Percentiles rank a stretch among this genome's conserved stretches.
These are phyloP conservation scores for Rhizophagus sp. DNA, from an alignment of 192 early-diverging fungal genomes.

Conservation along the genomic window DNA sequence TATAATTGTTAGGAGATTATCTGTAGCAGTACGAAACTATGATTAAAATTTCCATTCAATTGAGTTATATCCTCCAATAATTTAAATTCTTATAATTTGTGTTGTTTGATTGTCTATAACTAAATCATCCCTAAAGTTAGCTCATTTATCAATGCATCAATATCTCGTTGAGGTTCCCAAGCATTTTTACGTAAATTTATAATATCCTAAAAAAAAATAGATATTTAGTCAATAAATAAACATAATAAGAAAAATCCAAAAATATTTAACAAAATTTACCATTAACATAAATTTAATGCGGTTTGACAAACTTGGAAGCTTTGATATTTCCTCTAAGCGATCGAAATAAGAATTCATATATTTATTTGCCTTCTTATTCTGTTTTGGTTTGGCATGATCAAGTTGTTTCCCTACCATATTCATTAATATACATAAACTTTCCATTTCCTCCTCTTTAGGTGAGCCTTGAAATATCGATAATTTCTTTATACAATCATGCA, in stretches of 20 bases:
- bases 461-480: constrained; percentile 69
- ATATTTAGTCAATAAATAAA: too few relatives aligned
- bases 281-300: constrained; percentile 93
- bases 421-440: constrained; percentile 87
- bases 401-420: constrained; percentile 84
- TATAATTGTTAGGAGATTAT: too few relatives aligned
- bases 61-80: too few relatives aligned
- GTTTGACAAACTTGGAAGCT: constrained; percentile 66
- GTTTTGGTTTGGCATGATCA: constrained; percentile 47
- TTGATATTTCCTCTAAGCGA: constrained; percentile 74
- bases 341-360: constrained; percentile 86
- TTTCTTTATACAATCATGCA: constrained; percentile 86
- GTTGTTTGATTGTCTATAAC: too few relatives aligned
- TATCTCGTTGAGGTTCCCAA: constrained; percentile 72
- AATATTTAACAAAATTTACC: constrained; percentile 24
- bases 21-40: too few relatives aligned
- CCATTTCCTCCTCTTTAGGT: constrained; percentile 94
- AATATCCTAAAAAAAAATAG: constrained; percentile 55
- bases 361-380: constrained; percentile 37
- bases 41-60: too few relatives aligned
- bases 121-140: too few relatives aligned
- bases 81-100: too few relatives aligned
- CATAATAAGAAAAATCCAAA: not conserved
- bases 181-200: constrained; percentile 76
- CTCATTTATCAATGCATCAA: constrained; percentile 32